Conservation (phyloP, 169 alveolate species). For the Condylostoma magnum region DNA sequence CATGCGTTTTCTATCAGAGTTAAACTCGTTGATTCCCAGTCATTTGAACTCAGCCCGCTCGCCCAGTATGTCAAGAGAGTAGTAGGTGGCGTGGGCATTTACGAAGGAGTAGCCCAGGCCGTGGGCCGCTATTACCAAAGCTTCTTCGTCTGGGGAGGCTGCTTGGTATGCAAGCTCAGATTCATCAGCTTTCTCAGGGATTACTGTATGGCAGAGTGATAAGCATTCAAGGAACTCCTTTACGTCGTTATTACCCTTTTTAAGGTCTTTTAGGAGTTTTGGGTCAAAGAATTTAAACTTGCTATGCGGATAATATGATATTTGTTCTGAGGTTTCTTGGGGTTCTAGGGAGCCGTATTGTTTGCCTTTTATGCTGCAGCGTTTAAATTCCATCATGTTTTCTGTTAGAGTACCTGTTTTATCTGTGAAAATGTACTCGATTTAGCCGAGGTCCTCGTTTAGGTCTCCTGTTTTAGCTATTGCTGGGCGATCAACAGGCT, state of each 20-base stretch:
- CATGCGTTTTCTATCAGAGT: constrained; percentile 84
- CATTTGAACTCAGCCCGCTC: constrained; percentile 34
- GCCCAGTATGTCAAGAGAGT: constrained; percentile 28
- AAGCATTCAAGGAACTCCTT: constrained; percentile 31
- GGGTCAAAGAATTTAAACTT: background rate
- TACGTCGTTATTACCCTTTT: constrained; percentile 32
- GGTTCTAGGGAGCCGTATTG: constrained; percentile 23
- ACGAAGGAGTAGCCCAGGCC: constrained; percentile 54
- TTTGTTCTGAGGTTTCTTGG: background rate
- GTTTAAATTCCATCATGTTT: constrained; percentile 90
- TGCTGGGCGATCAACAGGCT: constrained; percentile 75
- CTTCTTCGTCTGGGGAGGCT: constrained; percentile 91
- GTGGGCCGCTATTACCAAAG: constrained; percentile 75
- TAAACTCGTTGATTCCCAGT: constrained; percentile 55
- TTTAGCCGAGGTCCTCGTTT: constrained; percentile 86
- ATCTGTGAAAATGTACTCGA: constrained; percentile 91
- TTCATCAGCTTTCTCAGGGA: constrained; percentile 40
- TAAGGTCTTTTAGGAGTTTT: background rate
- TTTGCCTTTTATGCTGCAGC: constrained; percentile 18
- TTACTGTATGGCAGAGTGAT: constrained; percentile 69
- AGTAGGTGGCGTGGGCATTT: constrained; percentile 15
- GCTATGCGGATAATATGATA: constrained; percentile 14
- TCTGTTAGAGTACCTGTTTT: constrained; percentile 97
- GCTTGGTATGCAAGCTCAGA: constrained; percentile 62
- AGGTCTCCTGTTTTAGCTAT: constrained; percentile 67